phyloP scores from a whole-genome alignment of 495 filamentous ascomycete genomes.

The Lasiosphaeria hispida region DNA sequence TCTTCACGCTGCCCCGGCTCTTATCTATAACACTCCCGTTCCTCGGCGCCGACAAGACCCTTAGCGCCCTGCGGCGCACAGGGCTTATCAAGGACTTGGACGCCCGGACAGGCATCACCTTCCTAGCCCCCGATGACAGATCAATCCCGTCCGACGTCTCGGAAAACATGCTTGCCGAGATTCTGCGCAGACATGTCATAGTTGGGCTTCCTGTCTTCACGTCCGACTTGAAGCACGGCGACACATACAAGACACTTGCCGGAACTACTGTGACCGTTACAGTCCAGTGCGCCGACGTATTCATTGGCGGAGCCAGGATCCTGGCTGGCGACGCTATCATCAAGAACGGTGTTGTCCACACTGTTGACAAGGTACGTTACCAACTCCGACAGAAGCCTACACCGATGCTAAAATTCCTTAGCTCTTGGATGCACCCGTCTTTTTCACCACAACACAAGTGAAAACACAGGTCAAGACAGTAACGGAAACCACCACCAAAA shows the following conservation, averaged over 20 bases:
- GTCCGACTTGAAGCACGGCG: slow-evolving; percentile 11
- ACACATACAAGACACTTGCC: slow-evolving; percentile 13
- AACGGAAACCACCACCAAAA: neutral
- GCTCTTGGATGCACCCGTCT: slow-evolving; percentile 6
- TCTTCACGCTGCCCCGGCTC: slow-evolving; percentile 8
- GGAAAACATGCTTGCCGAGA: slow-evolving; percentile 7
- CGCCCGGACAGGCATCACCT: slow-evolving; percentile 5
- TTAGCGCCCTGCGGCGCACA: slow-evolving; percentile 30
- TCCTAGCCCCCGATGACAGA: slow-evolving; percentile 6
- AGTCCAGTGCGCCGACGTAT: slow-evolving; percentile 11
- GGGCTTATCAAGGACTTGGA: slow-evolving; percentile 7
- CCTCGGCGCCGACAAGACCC: slow-evolving; percentile 10
- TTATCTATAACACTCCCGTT: slow-evolving; percentile 7
- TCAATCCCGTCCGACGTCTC: slow-evolving; percentile 1
- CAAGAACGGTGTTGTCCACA: slow-evolving; percentile 16
- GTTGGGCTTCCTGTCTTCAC: slow-evolving; percentile 10
- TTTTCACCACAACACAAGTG: slow-evolving; percentile 7
- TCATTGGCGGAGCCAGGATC: slow-evolving; percentile 10
- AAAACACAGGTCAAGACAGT: slow-evolving; percentile 6
- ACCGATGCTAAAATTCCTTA: neutral
- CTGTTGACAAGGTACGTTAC: slow-evolving; percentile 6
- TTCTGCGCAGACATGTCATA: slow-evolving; percentile 4
- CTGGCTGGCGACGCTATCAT: slow-evolving; percentile 12
- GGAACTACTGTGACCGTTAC: slow-evolving; percentile 12
- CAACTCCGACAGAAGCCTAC: neutral